A percentile compares a stretch with the other conserved stretches of the same genome.
Evolutionary conservation across 768 basidiomycete species (phyloP).

Genomic region (Agaricus sinodeliciosus): DNA sequence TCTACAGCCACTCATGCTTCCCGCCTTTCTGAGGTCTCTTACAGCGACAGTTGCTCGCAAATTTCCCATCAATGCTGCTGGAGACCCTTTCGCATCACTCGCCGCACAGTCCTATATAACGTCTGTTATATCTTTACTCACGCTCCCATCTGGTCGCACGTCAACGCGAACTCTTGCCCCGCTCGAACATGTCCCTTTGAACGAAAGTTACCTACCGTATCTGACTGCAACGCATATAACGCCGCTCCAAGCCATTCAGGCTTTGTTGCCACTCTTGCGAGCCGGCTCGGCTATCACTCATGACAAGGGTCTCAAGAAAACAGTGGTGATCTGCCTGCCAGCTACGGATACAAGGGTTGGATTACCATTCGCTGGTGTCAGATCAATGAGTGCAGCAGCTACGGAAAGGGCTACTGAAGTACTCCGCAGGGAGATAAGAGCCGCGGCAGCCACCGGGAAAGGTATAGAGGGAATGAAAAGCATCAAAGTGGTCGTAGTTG

Average conservation of each 20-base stretch:
- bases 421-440: conserved; percentile 63
- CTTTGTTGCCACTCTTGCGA: conserved; percentile 70
- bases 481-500: conserved; percentile 63
- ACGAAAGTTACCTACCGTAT: conserved; percentile 59
- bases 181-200: conserved; percentile 63
- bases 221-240: conserved; percentile 70
- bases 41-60: conserved; percentile 73
- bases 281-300: conserved; percentile 43
- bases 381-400: conserved; percentile 71
- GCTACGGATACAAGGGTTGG: conserved; percentile 68
- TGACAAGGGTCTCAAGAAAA: conserved; percentile 42
- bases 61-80: conserved; percentile 72
- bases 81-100: conserved; percentile 73
- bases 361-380: conserved; percentile 59
- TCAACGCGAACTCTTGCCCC: conserved; percentile 46
- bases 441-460: conserved; percentile 47
- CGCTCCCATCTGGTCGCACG: conserved; percentile 38
- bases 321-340: conserved; percentile 71
- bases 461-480: conserved; percentile 51
- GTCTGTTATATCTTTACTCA: conserved; percentile 71
- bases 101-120: conserved; percentile 65
- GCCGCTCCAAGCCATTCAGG: conserved; percentile 72
- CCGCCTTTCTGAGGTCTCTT: conserved; percentile 75
- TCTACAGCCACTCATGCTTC: conserved; percentile 59
- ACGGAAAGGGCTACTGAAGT: conserved; percentile 69